Conservation (phyloP, 1,284 basidiomycete genomes). For the Ustilago trichophora region DNA sequence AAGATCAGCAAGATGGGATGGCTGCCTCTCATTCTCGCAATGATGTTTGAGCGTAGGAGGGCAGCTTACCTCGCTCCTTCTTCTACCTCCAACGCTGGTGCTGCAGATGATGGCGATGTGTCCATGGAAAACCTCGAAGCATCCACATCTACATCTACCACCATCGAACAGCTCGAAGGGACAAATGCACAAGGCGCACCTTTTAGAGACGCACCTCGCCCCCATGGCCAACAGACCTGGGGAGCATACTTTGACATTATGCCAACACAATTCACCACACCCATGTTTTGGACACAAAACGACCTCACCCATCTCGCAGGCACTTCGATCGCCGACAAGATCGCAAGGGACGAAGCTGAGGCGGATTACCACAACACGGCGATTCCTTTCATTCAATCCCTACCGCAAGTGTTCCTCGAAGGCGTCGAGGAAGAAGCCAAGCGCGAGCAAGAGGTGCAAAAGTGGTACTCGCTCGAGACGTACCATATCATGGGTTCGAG, state of each 20-base stretch:
- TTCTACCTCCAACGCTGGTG: neutral
- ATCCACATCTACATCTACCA: neutral
- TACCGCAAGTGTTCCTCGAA: conserved; percentile 52
- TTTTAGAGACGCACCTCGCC: conserved; percentile 6
- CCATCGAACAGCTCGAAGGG: conserved; percentile 17
- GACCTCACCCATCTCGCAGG: conserved; percentile 83
- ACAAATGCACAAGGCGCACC: conserved; percentile 14
- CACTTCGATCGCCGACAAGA: conserved; percentile 84
- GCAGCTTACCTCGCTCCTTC: conserved; percentile 1
- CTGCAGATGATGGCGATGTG: conserved; percentile 27
- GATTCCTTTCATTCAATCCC: conserved; percentile 66
- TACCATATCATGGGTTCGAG: conserved; percentile 92
- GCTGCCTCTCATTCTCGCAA: conserved; percentile 85
- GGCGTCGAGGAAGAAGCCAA: conserved; percentile 2
- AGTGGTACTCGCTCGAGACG: conserved; percentile 76
- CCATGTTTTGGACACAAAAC: conserved; percentile 89
- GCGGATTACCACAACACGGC: conserved; percentile 72
- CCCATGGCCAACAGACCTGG: conserved; percentile 49
- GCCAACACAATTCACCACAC: conserved; percentile 78
- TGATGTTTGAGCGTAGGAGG: conserved; percentile 86
- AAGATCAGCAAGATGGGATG: conserved; percentile 72
- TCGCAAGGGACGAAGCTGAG: conserved; percentile 86
- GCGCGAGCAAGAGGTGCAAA: conserved; percentile 19
- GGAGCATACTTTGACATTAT: conserved; percentile 68
- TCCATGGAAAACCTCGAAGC: conserved; percentile 39